Conservation (phyloP, 2,329 filamentous ascomycete genomes). For the Talaromyces amestolkiae region DNA sequence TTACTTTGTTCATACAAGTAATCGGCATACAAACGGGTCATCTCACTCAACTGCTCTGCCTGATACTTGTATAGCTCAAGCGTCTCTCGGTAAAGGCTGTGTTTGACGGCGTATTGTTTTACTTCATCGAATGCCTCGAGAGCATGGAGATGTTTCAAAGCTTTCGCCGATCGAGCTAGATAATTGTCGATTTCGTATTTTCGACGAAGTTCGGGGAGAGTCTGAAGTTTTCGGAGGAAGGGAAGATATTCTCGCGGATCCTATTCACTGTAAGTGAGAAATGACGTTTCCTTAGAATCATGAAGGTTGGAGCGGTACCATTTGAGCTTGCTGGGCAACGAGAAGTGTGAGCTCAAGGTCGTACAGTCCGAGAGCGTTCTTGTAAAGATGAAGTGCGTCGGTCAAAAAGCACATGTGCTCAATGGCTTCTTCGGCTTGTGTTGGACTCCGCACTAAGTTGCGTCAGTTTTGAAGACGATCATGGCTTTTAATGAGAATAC, state of each 20-base stretch:
- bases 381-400: conserved; percentile 87
- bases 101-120: conserved; percentile 72
- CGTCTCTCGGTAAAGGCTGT: conserved; percentile 74
- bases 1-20: conserved; percentile 72
- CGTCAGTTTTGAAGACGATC: not conserved
- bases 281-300: conserved; percentile 19
- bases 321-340: conserved; percentile 92
- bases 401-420: conserved; percentile 98
- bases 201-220: conserved; percentile 66
- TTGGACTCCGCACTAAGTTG: conserved; percentile 56
- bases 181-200: conserved; percentile 87
- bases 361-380: conserved; percentile 85
- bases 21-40: conserved; percentile 76
- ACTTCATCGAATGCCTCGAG: conserved; percentile 75
- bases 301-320: conserved; percentile 42
- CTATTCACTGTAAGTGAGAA: conserved; percentile 25
- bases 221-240: conserved; percentile 84
- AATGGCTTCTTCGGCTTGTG: conserved; percentile 80
- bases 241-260: conserved; percentile 94
- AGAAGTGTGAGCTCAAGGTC: conserved; percentile 85
- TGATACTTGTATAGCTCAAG: conserved; percentile 84
- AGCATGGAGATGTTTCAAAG: conserved; percentile 70
- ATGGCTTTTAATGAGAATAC: conserved; percentile 15
- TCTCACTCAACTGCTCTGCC: conserved; percentile 58
- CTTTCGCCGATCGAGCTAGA: conserved; percentile 72